A percentile compares a stretch with the other conserved stretches of the same genome.
These are phyloP conservation scores for Claviceps citrina DNA, from an alignment of 2,329 filamentous ascomycete species.

Conservation along the genomic window DNA sequence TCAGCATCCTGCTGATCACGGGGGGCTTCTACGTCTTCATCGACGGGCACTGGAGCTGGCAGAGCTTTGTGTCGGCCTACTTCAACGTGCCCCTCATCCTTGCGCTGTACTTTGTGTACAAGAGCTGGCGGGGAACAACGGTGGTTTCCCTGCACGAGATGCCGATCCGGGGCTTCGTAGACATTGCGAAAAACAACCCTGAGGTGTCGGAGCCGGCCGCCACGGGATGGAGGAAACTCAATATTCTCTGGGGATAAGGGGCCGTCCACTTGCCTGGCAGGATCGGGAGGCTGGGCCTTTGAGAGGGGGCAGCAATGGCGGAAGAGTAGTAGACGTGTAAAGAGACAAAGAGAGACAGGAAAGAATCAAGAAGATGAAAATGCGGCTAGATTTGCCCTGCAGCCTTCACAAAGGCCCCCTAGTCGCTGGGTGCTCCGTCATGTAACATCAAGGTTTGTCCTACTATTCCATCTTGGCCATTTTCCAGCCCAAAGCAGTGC, in stretches of 20 bases:
- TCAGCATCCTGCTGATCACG: constrained; percentile 43
- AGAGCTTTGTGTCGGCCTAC: constrained; percentile 43
- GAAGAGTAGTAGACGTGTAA: no score
- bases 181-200: constrained; percentile 7
- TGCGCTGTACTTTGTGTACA: constrained; percentile 40
- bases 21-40: constrained; percentile 59
- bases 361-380: no score
- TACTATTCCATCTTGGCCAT: no score
- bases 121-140: constrained; percentile 19
- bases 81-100: constrained; percentile 42
- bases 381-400: no score
- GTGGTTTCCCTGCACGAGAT: constrained; percentile 9
- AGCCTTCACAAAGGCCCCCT: no score
- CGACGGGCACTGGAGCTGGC: constrained; percentile 41
- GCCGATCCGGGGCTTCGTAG: constrained; percentile 9
- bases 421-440: no score
- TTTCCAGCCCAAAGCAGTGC: no score
- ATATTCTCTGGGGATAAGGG: constrained; percentile 8
- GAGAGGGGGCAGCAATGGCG: no score
- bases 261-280: no score
- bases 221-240: constrained; percentile 9
- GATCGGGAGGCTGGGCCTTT: no score
- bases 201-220: constrained; percentile 4
- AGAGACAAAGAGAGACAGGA: no score
- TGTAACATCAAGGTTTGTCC: no score